phyloP scores from a whole-genome alignment of 768 basidiomycete genomes.

The Pleurotus sapidus region DNA sequence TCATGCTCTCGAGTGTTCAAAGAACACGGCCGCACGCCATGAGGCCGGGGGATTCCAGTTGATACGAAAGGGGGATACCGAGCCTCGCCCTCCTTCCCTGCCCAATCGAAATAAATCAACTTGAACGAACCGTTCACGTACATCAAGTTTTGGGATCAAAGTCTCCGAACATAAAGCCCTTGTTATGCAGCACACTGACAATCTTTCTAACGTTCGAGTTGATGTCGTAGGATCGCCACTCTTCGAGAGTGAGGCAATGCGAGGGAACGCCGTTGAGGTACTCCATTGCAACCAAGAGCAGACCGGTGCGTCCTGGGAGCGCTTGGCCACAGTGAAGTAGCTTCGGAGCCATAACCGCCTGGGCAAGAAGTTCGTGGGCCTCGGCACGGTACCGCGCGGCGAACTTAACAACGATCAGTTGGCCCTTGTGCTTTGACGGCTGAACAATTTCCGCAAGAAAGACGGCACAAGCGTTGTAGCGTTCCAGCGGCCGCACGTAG shows the following conservation, averaged over 20 bases:
- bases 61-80: background rate
- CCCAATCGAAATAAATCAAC: conserved; percentile 38
- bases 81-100: conserved; percentile 16
- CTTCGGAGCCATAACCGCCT: conserved; percentile 20
- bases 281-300: conserved; percentile 38
- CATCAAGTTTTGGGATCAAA: conserved; percentile 31
- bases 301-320: background rate
- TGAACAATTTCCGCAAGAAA: conserved; percentile 16
- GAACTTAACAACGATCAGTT: conserved; percentile 33
- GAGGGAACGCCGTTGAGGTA: conserved; percentile 16
- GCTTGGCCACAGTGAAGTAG: conserved; percentile 27
- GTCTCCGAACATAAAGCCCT: conserved; percentile 34
- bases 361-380: conserved; percentile 29
- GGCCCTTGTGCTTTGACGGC: background rate
- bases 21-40: background rate
- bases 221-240: conserved; percentile 10
- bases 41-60: background rate
- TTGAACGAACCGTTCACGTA: conserved; percentile 17
- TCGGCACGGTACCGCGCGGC: conserved; percentile 26
- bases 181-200: conserved; percentile 22
- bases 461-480: conserved; percentile 15
- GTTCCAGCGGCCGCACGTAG: conserved; percentile 20
- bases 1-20: background rate
- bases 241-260: background rate
- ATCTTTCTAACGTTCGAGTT: conserved; percentile 16